Evolutionary conservation across 202 grass and related monocot species (phyloP).

Genomic region (Setaria italica): DNA sequence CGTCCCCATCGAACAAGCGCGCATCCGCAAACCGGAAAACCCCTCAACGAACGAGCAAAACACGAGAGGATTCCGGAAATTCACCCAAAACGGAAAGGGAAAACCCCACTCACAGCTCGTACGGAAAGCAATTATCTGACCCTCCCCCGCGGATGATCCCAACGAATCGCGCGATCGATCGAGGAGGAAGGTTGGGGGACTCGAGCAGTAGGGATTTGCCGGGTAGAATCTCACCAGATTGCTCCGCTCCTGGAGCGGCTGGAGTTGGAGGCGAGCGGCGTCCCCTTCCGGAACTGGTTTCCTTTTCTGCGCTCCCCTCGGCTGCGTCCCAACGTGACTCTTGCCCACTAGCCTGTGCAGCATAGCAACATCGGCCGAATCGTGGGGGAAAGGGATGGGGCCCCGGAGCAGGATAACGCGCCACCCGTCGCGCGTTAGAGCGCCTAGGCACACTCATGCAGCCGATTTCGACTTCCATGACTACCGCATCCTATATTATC

Average conservation of each 20-base stretch:
- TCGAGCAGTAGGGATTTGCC: neutral
- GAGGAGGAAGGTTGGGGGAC: neutral
- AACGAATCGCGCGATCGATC: neutral
- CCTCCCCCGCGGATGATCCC: neutral
- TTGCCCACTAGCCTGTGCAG: neutral
- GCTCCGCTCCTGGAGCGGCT: constrained; percentile 16
- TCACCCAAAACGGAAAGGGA: neutral
- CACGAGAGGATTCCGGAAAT: neutral
- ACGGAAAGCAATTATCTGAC: neutral
- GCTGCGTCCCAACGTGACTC: neutral
- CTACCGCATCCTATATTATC: too few species aligned
- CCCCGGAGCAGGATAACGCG: too few species aligned
- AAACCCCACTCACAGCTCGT: neutral
- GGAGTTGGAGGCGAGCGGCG: neutral
- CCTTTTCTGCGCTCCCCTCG: neutral
- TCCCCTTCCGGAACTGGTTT: neutral
- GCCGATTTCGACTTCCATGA: too few species aligned
- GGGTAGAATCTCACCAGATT: neutral
- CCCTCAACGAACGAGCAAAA: neutral
- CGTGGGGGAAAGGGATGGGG: neutral
- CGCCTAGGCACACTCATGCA: too few species aligned
- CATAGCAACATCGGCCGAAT: neutral
- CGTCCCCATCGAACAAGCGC: neutral
- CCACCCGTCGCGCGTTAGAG: too few species aligned
- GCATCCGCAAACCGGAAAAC: neutral